phyloP scores from a whole-genome alignment of 148 eudicot species.

The Polygonum maritimum region DNA sequence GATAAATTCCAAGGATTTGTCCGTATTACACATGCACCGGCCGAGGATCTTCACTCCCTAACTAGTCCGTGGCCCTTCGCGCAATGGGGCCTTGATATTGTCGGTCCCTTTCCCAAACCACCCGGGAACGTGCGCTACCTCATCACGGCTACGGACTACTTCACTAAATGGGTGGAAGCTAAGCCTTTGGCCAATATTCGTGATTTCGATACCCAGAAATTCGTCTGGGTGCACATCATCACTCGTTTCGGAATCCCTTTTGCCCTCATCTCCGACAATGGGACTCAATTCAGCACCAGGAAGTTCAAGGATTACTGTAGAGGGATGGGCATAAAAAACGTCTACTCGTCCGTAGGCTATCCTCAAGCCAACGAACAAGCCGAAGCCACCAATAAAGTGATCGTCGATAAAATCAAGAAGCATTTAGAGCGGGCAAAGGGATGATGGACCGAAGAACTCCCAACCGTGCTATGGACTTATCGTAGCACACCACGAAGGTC shows the following conservation, averaged over 20 bases:
- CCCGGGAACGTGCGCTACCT: neutral
- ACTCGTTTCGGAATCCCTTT: neutral
- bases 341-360: neutral
- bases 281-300: neutral
- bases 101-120: neutral
- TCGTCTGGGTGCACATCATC: neutral
- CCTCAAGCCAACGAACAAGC: neutral
- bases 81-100: neutral
- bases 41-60: neutral
- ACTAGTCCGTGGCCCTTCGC: neutral
- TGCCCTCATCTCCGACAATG: neutral
- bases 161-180: neutral
- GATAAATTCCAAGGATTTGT: no score
- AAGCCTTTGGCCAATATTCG: neutral
- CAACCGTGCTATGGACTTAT: neutral
- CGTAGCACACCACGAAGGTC: neutral
- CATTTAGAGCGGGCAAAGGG: neutral
- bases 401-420: neutral
- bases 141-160: neutral
- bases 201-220: neutral
- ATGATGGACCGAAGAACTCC: neutral
- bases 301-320: neutral
- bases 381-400: neutral
- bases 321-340: no score
- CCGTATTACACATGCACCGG: no score